A percentile compares a stretch with the other conserved stretches of the same genome.
These are phyloP conservation scores for Cyclotella kingstonii DNA, from an alignment of 108 stramenopile species.

Conservation along the genomic window DNA sequence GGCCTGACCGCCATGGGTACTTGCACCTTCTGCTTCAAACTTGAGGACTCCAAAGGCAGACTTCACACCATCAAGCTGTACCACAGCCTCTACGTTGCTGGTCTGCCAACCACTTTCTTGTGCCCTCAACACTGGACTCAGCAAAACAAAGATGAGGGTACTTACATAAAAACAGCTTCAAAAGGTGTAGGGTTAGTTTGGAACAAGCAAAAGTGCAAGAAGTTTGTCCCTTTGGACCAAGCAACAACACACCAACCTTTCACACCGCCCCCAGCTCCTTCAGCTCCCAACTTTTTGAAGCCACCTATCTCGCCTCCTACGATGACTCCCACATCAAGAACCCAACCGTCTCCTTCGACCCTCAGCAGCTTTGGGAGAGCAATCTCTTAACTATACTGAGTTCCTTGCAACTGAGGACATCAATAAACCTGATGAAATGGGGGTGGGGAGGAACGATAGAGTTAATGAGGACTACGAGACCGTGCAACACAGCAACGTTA, in stretches of 20 bases:
- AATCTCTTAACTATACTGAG: not conserved
- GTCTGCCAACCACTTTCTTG: not conserved
- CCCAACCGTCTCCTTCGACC: too few species aligned
- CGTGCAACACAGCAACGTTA: conserved; percentile 7
- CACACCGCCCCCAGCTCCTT: not conserved
- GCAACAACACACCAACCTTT: conserved; percentile 13
- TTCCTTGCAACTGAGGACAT: conserved; percentile 6
- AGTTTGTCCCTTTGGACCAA: conserved; percentile 1
- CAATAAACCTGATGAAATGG: not conserved
- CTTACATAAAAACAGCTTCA: not conserved
- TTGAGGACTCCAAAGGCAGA: conserved; percentile 4
- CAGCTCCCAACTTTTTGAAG: conserved; percentile 1
- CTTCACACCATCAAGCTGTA: conserved; percentile 1
- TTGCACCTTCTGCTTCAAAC: conserved; percentile 9
- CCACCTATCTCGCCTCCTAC: not conserved
- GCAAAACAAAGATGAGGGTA: not conserved
- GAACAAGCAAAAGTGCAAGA: not conserved
- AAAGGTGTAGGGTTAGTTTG: conserved; percentile 1
- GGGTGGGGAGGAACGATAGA: not conserved
- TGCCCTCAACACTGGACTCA: conserved; percentile 5
- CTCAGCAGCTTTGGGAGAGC: not conserved
- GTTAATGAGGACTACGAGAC: conserved; percentile 1
- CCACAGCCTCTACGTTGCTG: conserved; percentile 4
- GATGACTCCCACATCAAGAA: not conserved
- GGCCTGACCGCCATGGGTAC: not conserved